Evolutionary conservation across 129 eudicot species (phyloP), one percentile per base, ranked within the genome.

Genomic region (Escallonia rubra): DNA sequence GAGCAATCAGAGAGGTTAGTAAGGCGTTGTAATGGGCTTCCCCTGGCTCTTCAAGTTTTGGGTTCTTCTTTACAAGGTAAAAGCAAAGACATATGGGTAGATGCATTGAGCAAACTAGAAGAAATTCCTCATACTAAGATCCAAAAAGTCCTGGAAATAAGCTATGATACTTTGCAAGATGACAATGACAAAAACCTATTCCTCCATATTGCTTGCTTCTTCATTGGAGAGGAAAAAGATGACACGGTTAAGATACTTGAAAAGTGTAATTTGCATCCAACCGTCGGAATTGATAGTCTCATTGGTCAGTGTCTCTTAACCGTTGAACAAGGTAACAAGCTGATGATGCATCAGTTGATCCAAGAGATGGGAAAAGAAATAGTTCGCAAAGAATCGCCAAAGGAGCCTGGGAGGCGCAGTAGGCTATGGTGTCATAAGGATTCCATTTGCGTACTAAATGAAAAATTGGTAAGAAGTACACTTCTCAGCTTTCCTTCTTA

Each of bases 351-450:
- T n/a, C 55, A 50, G 12, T 50, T 50, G 55, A 50, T 50, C 12
- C 55, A 50, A 8, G 55, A 50, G 55, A 50, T 50, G 55, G 55
- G 55, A 50, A 50, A n/a, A 50, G 13, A 50, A 50, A 50, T 5
- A 50, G 55, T 50, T 50, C 13, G 12, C 12, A 11, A 50, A 50
- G 55, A 50, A 50, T 50, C 55, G 4, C 55, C 55, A 0, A 23
- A 59, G 10, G 63, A 59, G 63, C 63, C 63, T 23, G 63, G 43
- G 38, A 59, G 40, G 38, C 63, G 63, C 11, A 59, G 63, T 38
- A 59, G 63, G 38, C 38, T 59, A 11, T 59, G 63, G 43, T n/a
- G n/a, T n/a, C 43, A 23, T 59, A 59, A 59, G 63, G 63, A 59
- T 6, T 59, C 63, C 12, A 0, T 59, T 4, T 1, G 10, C 12